Percentiles rank a stretch among this genome's conserved stretches.
Conservation (phyloP, 352 stramenopile genomes). For the Elongisporangium anandrum region DNA sequence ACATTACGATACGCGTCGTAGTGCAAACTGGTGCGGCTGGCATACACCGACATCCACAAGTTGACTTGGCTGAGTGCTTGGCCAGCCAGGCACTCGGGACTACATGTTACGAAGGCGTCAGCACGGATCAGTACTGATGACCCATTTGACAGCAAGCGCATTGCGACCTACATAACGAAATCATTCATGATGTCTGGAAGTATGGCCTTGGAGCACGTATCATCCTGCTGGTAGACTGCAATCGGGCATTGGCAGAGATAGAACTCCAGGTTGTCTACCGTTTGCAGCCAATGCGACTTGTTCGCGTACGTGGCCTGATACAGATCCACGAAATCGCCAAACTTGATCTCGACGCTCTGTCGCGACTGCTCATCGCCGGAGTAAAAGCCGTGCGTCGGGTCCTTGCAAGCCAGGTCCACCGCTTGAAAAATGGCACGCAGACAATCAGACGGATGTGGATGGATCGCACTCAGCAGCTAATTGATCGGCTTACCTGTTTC, state of each 20-base stretch:
- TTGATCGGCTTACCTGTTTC: constrained; percentile 24
- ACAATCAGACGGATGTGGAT: constrained; percentile 1
- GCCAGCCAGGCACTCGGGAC: constrained; percentile 30
- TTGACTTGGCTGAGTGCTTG: constrained; percentile 75
- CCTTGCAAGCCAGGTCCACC: constrained; percentile 77
- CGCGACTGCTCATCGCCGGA: constrained; percentile 46
- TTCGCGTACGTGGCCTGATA: constrained; percentile 41
- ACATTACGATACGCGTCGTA: constrained; percentile 85
- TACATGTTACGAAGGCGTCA: constrained; percentile 5
- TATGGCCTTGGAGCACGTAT: constrained; percentile 28
- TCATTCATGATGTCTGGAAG: constrained; percentile 55
- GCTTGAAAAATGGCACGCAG: constrained; percentile 24
- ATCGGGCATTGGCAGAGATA: constrained; percentile 82
- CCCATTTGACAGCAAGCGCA: background rate
- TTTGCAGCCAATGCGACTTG: constrained; percentile 59
- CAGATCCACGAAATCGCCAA: constrained; percentile 79
- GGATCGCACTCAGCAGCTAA: background rate
- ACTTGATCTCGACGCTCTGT: constrained; percentile 74
- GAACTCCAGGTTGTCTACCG: constrained; percentile 72
- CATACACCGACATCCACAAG: constrained; percentile 68
- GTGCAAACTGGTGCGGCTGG: constrained; percentile 62
- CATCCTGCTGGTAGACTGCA: constrained; percentile 43
- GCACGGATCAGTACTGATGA: constrained; percentile 1
- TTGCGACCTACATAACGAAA: constrained; percentile 42
- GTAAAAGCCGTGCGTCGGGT: constrained; percentile 36